Base-by-base conservation (phyloP, 179 eudicot species). In the Carnegiea gigantea region DNA sequence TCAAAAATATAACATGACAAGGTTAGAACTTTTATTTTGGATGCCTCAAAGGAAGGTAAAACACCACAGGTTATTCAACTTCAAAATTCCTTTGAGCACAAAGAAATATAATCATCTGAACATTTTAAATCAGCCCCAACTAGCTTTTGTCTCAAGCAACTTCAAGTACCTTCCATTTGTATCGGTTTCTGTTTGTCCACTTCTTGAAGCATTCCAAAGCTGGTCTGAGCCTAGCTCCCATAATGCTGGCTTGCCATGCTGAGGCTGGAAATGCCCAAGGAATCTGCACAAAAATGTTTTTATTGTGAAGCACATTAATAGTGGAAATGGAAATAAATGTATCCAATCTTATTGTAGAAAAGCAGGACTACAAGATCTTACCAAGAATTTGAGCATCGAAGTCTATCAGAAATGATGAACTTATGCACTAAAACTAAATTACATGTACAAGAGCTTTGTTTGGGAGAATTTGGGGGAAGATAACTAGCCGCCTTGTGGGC, bases 231-330 rank as follows among this genome's bases (percentile, higher is more conserved):
- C 86, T 77, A 90, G 83, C 85, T 90, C 93, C 95, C 95, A 92
- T 43, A 90, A 75, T 77, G 91, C 97, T 46, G 94, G 91, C 86
- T 87, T 92, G 67, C 86, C 94, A 71, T 73, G 86, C 78, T 91
- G 91, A 18, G 95, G 94, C 83, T 87, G 91, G 86, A 94, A 93
- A 89, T 92, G 79, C 71, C 98, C 98, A 88, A 94, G 87, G 81
- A 94, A 93, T 73, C 97, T 93, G 94, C 85, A 36, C 79, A 44
- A 74, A 79, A 18, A 64, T 36, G 28, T 23, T 80, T 81, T 18
- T 48, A 71, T 51, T 60, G 18, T 53, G 49, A 17, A 70, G 48
- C 71, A 13, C 70, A 59, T 24, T 36, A 13, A 60, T 21, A 60
- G n/a, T n/a, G 14, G 67, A n/a, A 60, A 60, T 28, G 9, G 68